Conservation (phyloP, 2,329 filamentous ascomycete genomes). For the Exophiala sp. region DNA sequence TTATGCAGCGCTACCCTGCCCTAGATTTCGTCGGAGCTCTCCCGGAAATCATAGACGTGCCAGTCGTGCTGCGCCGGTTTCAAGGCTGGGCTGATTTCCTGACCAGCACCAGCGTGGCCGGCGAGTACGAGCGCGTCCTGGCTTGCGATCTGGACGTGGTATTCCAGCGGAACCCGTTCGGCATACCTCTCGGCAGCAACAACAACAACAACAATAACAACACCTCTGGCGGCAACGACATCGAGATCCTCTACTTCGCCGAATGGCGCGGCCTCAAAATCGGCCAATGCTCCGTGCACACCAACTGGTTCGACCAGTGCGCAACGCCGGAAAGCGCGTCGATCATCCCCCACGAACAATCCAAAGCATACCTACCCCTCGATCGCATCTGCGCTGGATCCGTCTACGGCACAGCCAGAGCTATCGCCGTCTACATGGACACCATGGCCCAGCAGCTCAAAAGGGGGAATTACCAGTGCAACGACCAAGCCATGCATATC, state of each 20-base stretch:
- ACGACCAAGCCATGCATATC: constrained; percentile 15
- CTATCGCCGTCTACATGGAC: constrained; percentile 9
- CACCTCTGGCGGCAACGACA: background rate
- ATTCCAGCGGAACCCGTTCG: constrained; percentile 12
- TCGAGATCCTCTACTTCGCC: constrained; percentile 11
- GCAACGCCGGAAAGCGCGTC: background rate
- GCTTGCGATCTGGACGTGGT: constrained; percentile 10
- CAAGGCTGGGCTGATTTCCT: constrained; percentile 8
- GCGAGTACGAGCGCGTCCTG: constrained; percentile 5
- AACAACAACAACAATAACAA: too few species aligned
- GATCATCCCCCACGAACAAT: constrained; percentile 1
- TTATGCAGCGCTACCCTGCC: constrained; percentile 41
- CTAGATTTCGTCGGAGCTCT: constrained; percentile 44
- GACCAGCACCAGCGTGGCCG: background rate
- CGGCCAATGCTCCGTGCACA: constrained; percentile 12
- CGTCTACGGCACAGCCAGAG: constrained; percentile 7
- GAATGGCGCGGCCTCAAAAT: constrained; percentile 13
- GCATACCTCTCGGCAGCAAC: too few species aligned
- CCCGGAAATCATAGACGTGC: constrained; percentile 45
- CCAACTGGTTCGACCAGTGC: constrained; percentile 8
- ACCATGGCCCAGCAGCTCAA: constrained; percentile 6
- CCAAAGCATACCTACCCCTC: background rate
- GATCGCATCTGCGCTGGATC: constrained; percentile 10
- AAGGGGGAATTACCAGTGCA: background rate
- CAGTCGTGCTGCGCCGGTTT: constrained; percentile 7